Evolutionary conservation across 345 rosid genomes (phyloP).

Genomic region (Odontarrhena argentea): DNA sequence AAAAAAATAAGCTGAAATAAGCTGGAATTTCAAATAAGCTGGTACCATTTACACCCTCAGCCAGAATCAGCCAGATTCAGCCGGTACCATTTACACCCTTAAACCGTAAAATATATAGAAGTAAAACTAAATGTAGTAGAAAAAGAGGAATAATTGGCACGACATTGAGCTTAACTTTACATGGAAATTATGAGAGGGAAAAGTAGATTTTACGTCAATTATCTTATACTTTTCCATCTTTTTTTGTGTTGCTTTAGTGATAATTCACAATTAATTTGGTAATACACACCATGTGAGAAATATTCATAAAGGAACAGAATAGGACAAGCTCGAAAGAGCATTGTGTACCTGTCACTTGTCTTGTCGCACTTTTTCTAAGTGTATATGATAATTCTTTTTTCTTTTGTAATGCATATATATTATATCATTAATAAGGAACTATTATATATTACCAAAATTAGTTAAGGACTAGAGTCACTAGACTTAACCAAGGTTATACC

Average conservation of each 20-base stretch:
- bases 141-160: conserved; percentile 36
- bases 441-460: conserved; percentile 3
- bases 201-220: conserved; percentile 35
- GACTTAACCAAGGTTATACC: conserved; percentile 32
- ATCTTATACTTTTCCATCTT: conserved; percentile 16
- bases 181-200: conserved; percentile 32
- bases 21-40: no score
- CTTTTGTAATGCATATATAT: conserved; percentile 1
- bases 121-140: conserved; percentile 3
- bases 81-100: no score
- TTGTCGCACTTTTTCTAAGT: conserved; percentile 37
- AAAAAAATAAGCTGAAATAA: no score
- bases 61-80: no score
- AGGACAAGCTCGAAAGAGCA: conserved; percentile 54
- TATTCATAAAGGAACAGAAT: conserved; percentile 37
- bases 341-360: conserved; percentile 45
- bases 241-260: conserved; percentile 33
- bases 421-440: conserved; percentile 1
- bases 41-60: no score
- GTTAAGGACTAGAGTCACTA: conserved; percentile 28
- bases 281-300: conserved; percentile 43
- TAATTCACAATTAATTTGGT: conserved; percentile 37
- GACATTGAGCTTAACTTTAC: conserved; percentile 33
- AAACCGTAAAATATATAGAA: not conserved
- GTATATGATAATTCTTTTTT: conserved; percentile 25